A percentile compares a stretch with the other conserved stretches of the same genome.
phyloP scores from a whole-genome alignment of 176 grass and related monocot species.

The Areca catechu region DNA sequence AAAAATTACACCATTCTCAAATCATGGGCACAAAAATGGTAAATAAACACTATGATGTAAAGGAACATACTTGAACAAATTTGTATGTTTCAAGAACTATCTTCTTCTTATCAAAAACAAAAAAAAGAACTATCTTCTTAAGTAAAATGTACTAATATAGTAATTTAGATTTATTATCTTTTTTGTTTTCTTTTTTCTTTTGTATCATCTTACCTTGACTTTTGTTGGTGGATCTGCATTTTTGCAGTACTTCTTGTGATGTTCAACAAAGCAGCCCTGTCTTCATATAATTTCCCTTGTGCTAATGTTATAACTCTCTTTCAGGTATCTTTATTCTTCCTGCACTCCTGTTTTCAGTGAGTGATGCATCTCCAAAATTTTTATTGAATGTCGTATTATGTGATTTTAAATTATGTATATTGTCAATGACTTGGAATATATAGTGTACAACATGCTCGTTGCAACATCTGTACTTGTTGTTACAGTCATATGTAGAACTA shows the following conservation, averaged over 20 bases:
- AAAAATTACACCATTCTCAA: too few relatives aligned
- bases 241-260: conserved; percentile 84
- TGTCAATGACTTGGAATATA: too few relatives aligned
- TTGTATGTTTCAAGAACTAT: not conserved
- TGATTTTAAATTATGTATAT: too few relatives aligned
- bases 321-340: conserved; percentile 42
- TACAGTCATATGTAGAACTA: too few relatives aligned
- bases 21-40: too few relatives aligned
- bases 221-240: conserved; percentile 24
- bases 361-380: not conserved
- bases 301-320: conserved; percentile 95
- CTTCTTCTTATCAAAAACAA: too few relatives aligned
- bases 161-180: conserved; percentile 5
- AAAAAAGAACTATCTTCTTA: not conserved
- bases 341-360: not conserved
- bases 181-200: not conserved
- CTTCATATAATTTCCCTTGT: conserved; percentile 87
- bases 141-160: not conserved
- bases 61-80: not conserved
- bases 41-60: too few relatives aligned
- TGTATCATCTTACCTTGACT: conserved; percentile 2
- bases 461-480: too few relatives aligned
- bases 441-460: too few relatives aligned
- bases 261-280: conserved; percentile 97
- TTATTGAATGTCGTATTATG: too few relatives aligned